Base-by-base conservation (phyloP, 73 alveolate genomes). In the Blepharisma japonicum region DNA sequence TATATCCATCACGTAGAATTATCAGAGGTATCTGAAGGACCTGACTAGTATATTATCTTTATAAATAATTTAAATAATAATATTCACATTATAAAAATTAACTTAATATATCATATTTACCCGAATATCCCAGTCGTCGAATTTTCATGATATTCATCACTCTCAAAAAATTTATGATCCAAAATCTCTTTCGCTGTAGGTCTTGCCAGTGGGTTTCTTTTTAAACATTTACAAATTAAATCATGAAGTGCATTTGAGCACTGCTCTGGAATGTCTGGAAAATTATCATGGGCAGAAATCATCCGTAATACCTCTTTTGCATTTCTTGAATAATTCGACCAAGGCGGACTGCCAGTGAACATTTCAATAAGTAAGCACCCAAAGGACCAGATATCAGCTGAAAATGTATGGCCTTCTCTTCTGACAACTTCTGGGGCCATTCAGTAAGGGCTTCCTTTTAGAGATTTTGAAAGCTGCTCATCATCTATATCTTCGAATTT, bases 361-460 rank as follows among this genome's bases (percentile, higher is more conserved):
- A 83, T 78, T 80, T 83, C 90, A 7, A 83, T 45, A 7, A 83
- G 55, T 0, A 71, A 6, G 46, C 90, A 83, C 1, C 90, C 90
- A 77, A 83, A 83, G 0, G 90, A 83, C 90, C 90, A 83, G 48
- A 83, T 78, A n/a, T 83, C 90, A 11, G 90, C 81, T n/a, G 86
- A 42, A 45, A 78, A 38, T 5, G 48, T 68, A 8, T 67, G 42
- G 18, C 25, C 18, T 20, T 79, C 81, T 68, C 61, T 25, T 67
- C 71, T 79, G 21, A 38, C 32, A n/a, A 70, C 23, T 39, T 70
- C 80, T 38, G 80, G 77, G 66, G 78, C 84, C 45, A 77, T 56
- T 27, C 68, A 55, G 11, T 67, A 70, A 8, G 61, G 78, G 38
- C 78, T 55, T 14, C 84, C 84, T 46, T 38, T 20, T 7, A 77